Conservation (phyloP, 345 rosid genomes). For the Citrus sp. region DNA sequence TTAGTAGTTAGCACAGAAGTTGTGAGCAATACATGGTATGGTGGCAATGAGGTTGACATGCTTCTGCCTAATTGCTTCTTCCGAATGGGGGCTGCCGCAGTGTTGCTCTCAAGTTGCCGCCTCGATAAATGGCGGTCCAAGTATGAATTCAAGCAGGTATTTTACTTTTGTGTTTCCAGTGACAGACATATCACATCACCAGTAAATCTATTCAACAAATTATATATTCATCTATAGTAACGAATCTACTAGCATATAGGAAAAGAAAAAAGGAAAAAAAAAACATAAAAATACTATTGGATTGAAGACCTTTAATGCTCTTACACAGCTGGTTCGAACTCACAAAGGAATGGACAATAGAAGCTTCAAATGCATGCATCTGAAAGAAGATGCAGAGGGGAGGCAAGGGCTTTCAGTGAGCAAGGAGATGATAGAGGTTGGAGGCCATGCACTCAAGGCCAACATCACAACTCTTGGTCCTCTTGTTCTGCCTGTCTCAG, state of each 20-base stretch:
- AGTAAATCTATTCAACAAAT: neutral
- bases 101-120: slow-evolving; percentile 58
- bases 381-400: slow-evolving; percentile 51
- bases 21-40: slow-evolving; percentile 58
- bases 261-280: too few species aligned
- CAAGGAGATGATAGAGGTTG: slow-evolving; percentile 50
- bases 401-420: slow-evolving; percentile 49
- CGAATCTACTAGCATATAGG: neutral
- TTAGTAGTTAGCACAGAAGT: slow-evolving; percentile 66
- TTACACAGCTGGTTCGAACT: slow-evolving; percentile 54
- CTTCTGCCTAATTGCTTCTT: slow-evolving; percentile 71
- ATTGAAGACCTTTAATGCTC: neutral
- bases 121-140: slow-evolving; percentile 59
- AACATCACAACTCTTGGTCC: slow-evolving; percentile 59
- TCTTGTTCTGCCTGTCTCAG: slow-evolving; percentile 48
- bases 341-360: slow-evolving; percentile 53
- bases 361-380: slow-evolving; percentile 50
- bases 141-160: slow-evolving; percentile 54
- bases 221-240: neutral
- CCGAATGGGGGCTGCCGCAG: slow-evolving; percentile 73
- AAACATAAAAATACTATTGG: neutral
- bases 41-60: slow-evolving; percentile 53
- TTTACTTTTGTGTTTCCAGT: too few species aligned
- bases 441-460: slow-evolving; percentile 56
- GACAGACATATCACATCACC: neutral